These are phyloP conservation scores for Candida nonsorbophila DNA, from an alignment of 805 yeast species.

Conservation along the genomic window DNA sequence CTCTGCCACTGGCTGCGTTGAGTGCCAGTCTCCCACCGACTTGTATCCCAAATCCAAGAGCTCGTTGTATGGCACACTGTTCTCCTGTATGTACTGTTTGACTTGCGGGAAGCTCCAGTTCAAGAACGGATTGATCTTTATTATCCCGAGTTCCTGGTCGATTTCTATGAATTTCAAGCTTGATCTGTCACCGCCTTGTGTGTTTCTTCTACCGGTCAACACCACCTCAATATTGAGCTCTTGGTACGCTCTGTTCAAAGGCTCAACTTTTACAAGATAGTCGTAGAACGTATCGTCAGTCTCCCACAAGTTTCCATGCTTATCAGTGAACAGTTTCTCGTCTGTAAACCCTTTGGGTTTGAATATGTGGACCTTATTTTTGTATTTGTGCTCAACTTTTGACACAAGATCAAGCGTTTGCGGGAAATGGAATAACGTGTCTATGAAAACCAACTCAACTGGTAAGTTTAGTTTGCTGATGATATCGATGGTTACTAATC, in stretches of 20 bases:
- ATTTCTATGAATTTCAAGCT: slow-evolving; percentile 69
- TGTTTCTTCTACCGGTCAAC: slow-evolving; percentile 83
- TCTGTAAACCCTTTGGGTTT: slow-evolving; percentile 54
- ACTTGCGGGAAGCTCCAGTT: slow-evolving; percentile 78
- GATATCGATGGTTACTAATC: slow-evolving; percentile 83
- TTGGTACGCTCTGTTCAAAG: slow-evolving; percentile 77
- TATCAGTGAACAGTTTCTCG: slow-evolving; percentile 58
- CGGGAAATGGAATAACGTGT: slow-evolving; percentile 91
- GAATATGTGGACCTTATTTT: slow-evolving; percentile 55
- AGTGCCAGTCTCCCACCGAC: slow-evolving; percentile 93
- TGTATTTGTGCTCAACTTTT: slow-evolving; percentile 50
- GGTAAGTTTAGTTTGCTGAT: slow-evolving; percentile 39
- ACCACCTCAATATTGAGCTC: slow-evolving; percentile 76
- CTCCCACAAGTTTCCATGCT: slow-evolving; percentile 82
- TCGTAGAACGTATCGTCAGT: slow-evolving; percentile 77
- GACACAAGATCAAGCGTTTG: slow-evolving; percentile 78
- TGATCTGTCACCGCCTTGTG: slow-evolving; percentile 85
- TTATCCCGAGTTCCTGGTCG: slow-evolving; percentile 60
- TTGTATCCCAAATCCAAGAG: slow-evolving; percentile 82
- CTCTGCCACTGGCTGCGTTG: slow-evolving; percentile 81
- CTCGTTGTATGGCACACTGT: slow-evolving; percentile 81
- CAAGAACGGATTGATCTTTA: slow-evolving; percentile 86
- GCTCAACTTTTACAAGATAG: slow-evolving; percentile 87
- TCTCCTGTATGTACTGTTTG: slow-evolving; percentile 56
- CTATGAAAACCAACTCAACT: slow-evolving; percentile 77